phyloP scores from a whole-genome alignment of 306 rosid genomes.

The Cyamopsis tetragonoloba region DNA sequence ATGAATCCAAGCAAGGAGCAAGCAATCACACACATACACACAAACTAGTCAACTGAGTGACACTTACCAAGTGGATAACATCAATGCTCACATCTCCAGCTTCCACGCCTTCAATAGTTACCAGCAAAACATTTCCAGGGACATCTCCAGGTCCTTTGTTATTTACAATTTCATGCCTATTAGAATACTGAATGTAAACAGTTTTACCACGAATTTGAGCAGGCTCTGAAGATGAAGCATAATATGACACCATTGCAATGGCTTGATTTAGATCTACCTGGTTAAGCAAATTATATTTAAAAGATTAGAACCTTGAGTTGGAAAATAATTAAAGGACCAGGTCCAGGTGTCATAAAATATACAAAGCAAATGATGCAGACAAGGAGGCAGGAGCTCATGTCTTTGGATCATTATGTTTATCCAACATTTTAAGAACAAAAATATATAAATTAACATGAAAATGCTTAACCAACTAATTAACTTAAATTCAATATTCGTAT shows the following conservation, averaged over 20 bases:
- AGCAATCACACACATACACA: background rate
- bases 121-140: conserved; percentile 91
- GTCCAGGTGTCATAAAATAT: conserved; percentile 2
- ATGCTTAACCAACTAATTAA: too few species aligned
- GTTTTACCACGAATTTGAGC: conserved; percentile 92
- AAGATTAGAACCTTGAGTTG: background rate
- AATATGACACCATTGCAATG: conserved; percentile 87
- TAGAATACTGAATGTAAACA: conserved; percentile 87
- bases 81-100: conserved; percentile 98
- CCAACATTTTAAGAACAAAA: too few species aligned
- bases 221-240: conserved; percentile 90
- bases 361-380: background rate
- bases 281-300: conserved; percentile 17
- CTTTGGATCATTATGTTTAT: background rate
- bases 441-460: too few species aligned
- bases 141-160: conserved; percentile 91
- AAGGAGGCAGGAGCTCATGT: background rate
- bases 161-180: conserved; percentile 88
- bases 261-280: conserved; percentile 91
- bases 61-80: conserved; percentile 86
- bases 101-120: conserved; percentile 88
- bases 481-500: too few species aligned
- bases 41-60: conserved; percentile 51
- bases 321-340: background rate
- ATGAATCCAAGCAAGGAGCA: background rate